These are phyloP conservation scores for Phaeosphaeria sp. DNA, from an alignment of 2,329 filamentous ascomycete species.

Conservation along the genomic window DNA sequence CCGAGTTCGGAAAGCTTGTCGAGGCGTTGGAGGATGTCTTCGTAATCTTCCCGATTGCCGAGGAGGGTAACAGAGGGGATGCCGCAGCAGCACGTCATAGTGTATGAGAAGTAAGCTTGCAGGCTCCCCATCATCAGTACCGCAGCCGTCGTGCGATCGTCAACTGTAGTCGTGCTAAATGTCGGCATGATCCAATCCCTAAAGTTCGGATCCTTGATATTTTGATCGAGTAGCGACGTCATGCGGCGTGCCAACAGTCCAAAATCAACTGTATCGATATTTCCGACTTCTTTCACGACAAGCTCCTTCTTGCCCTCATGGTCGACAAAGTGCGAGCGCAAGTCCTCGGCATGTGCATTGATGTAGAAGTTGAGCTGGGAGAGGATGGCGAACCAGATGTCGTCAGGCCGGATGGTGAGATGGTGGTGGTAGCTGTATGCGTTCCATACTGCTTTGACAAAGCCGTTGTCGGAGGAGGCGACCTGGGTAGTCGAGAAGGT, in stretches of 20 bases:
- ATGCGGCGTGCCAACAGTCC: slow-evolving; percentile 2
- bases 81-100: slow-evolving; percentile 6
- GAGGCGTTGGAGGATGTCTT: slow-evolving; percentile 18
- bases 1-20: slow-evolving; percentile 18
- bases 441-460: slow-evolving; percentile 19
- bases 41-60: slow-evolving; percentile 22
- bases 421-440: slow-evolving; percentile 29
- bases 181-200: slow-evolving; percentile 18
- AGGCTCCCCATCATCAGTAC: slow-evolving; percentile 26
- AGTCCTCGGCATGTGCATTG: slow-evolving; percentile 29
- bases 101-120: slow-evolving; percentile 24
- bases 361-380: slow-evolving; percentile 34
- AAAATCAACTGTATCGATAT: slow-evolving; percentile 8
- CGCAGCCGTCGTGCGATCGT: slow-evolving; percentile 14
- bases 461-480: slow-evolving; percentile 17
- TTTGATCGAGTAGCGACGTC: neutral
- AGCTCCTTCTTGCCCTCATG: slow-evolving; percentile 36
- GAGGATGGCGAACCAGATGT: slow-evolving; percentile 35
- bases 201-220: slow-evolving; percentile 12
- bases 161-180: slow-evolving; percentile 24
- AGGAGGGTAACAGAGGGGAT: slow-evolving; percentile 28
- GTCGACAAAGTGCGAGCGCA: slow-evolving; percentile 36
- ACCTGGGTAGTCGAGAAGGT: slow-evolving; percentile 5
- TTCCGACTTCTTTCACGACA: slow-evolving; percentile 8
- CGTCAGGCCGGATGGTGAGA: slow-evolving; percentile 30